Evolutionary conservation across 345 rosid genomes (phyloP), one percentile per base, ranked within the genome.

Genomic region (Mallotus nudiflorus): DNA sequence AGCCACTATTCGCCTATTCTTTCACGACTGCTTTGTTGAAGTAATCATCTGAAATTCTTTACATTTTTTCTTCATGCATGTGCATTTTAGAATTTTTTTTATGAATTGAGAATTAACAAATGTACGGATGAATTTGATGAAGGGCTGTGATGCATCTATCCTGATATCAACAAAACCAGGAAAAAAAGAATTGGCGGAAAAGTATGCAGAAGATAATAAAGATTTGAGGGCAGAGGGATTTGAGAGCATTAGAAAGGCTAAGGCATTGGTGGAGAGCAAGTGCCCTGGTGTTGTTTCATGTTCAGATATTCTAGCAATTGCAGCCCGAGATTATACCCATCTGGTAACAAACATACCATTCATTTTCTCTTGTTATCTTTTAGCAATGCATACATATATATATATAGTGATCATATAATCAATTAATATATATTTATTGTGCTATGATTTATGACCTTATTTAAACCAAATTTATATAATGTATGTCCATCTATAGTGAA

Each of bases 21-120:
- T 93, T 85, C 98, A 93, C 18, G 98, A 93, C 85, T 93, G 98
- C 87, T 93, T 93, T 62, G 88, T 93, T 28, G 90, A 88, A 75
- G 97, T 93, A 70, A 53, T 53, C 12, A 75, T 24, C n/a, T 50
- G 9, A 39, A 55, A 3, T 56, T 11, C 52, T 14, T 58, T 15
- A 58, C 25, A 22, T 14, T 3, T 14, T 1, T 19, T 0, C 29
- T 10, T 8, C 37, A 33, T 6, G 37, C 37, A 33, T 33, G 37
- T 33, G 37, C 37, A 33, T 33, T 33, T 33, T 33, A n/a, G n/a
- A n/a, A n/a, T n/a, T n/a, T n/a, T n/a, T n/a, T n/a, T n/a, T n/a
- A n/a, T n/a, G n/a, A n/a, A n/a, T n/a, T n/a, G n/a, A n/a, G n/a
- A n/a, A n/a, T n/a, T n/a, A n/a, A n/a, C n/a, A n/a, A n/a, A n/a